Evolutionary conservation across 2,329 filamentous ascomycete genomes (phyloP).

Genomic region (Cephalotrichum gorgonifer): DNA sequence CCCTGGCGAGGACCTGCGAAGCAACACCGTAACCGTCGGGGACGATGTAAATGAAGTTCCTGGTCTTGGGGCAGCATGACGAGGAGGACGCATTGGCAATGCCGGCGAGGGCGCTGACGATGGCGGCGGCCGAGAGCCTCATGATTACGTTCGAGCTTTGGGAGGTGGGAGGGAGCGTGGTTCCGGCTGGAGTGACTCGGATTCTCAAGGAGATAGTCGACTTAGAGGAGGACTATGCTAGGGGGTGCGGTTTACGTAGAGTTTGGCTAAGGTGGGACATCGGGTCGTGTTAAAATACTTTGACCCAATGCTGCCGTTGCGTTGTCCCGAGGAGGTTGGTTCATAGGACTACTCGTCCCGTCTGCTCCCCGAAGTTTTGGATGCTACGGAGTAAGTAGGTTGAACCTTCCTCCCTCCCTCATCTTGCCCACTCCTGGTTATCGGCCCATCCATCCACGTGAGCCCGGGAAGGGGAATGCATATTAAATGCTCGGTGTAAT

Average conservation of each 20-base stretch:
- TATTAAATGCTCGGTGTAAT: neutral
- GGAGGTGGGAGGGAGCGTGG: too few species aligned
- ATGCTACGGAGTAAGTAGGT: neutral
- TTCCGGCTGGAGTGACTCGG: neutral
- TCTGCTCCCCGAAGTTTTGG: neutral
- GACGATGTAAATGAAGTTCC: conserved; percentile 22
- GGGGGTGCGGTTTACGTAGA: neutral
- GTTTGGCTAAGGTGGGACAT: neutral
- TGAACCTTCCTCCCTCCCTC: neutral
- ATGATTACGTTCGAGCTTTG: neutral
- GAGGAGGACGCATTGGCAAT: neutral
- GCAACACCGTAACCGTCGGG: conserved; percentile 19
- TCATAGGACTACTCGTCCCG: neutral
- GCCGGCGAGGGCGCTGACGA: neutral
- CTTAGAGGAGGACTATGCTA: neutral
- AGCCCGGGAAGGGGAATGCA: too few species aligned
- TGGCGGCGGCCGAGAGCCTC: neutral
- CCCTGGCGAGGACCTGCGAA: conserved; percentile 18
- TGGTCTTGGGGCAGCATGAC: conserved; percentile 7
- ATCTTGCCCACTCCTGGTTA: neutral
- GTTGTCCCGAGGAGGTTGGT: neutral
- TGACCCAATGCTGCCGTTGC: neutral
- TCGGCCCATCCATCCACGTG: neutral
- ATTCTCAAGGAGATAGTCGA: neutral
- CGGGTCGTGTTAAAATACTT: neutral